Base-by-base conservation (phyloP, 1,284 basidiomycete species). In the Cutaneotrichosporon dermatis region DNA sequence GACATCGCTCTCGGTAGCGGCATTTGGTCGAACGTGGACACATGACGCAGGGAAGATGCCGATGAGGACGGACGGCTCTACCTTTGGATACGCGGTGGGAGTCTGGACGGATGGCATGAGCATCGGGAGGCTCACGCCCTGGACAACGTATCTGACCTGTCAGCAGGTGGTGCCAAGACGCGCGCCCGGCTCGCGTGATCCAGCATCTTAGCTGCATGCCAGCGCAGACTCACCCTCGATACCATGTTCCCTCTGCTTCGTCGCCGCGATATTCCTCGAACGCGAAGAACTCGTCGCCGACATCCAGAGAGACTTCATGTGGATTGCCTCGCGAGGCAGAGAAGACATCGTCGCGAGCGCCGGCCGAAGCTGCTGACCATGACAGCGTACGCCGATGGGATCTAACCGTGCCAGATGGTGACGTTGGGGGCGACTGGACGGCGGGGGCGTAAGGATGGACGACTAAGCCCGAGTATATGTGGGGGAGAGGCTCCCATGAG, bases 241-340 rank as follows among this genome's bases (percentile, higher is more conserved):
- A 13, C 55, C 62, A 55, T 88, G 77, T 72, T 91, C 91, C 92
- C 91, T 82, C 91, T 82, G 76, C 91, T 11, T 71, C 71, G 9
- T 65, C 55, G 4, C 54, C 68, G 13, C 65, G 86, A 75, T 91
- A 93, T 74, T 87, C 87, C 79, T 96, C 92, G 71, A 96, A 95
- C 33, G 92, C 92, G 79, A 97, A 97, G 42, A 98, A 87, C 75
- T 97, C 94, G 75, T 97, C 94, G 54, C 95, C 95, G 25, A 97
- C 73, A 61, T 82, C 81, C 51, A 81, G 71, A 3, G 74, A 66
- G 44, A 78, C 74, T 69, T 80, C 75, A 53, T 76, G 72, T 1
- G 66, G 65, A 55, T 76, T 76, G 4, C 57, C 57, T 57, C 68
- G 70, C 2, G 62, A 56, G 2, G 55, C 6, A 1, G 61, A 52